phyloP scores from a whole-genome alignment of 2,329 filamentous ascomycete genomes.

The Dactylellina haptotyla region DNA sequence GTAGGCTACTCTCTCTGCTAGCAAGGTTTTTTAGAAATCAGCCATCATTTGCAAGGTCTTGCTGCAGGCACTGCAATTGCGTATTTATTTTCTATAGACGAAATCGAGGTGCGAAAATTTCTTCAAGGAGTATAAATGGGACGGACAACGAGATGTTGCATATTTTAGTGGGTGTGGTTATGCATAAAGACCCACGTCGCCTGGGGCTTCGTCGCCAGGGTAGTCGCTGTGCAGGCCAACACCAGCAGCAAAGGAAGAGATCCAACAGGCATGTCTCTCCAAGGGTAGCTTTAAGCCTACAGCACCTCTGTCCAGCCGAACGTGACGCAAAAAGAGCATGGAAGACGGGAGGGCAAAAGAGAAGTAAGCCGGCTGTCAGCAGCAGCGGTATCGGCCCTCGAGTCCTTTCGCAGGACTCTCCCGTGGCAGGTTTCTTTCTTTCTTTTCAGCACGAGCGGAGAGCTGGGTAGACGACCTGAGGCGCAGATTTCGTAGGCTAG shows the following conservation, averaged over 20 bases:
- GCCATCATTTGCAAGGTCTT: slow-evolving; percentile 48
- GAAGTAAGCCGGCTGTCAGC: slow-evolving; percentile 22
- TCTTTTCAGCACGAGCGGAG: no score
- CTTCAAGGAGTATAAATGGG: slow-evolving; percentile 49
- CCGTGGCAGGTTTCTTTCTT: no score
- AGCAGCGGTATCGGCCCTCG: slow-evolving; percentile 47
- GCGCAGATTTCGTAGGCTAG: background rate
- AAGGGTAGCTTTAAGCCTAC: background rate
- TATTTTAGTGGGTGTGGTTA: slow-evolving; percentile 55
- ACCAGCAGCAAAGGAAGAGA: background rate
- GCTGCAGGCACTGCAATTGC: slow-evolving; percentile 53
- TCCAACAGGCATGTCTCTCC: background rate
- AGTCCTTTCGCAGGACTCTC: background rate
- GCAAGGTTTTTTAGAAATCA: slow-evolving; percentile 52
- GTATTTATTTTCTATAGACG: slow-evolving; percentile 41
- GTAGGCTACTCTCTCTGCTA: slow-evolving; percentile 34
- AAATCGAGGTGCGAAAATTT: slow-evolving; percentile 52
- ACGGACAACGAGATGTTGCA: slow-evolving; percentile 55
- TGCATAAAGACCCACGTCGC: slow-evolving; percentile 48
- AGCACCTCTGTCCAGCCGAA: slow-evolving; percentile 42
- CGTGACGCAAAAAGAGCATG: slow-evolving; percentile 27
- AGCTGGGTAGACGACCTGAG: slow-evolving; percentile 5
- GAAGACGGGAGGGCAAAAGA: slow-evolving; percentile 6
- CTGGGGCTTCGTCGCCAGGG: slow-evolving; percentile 42
- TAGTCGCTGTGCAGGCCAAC: slow-evolving; percentile 7